Conservation (phyloP, 2,329 filamentous ascomycete genomes). For the Penicillium vulpinum region DNA sequence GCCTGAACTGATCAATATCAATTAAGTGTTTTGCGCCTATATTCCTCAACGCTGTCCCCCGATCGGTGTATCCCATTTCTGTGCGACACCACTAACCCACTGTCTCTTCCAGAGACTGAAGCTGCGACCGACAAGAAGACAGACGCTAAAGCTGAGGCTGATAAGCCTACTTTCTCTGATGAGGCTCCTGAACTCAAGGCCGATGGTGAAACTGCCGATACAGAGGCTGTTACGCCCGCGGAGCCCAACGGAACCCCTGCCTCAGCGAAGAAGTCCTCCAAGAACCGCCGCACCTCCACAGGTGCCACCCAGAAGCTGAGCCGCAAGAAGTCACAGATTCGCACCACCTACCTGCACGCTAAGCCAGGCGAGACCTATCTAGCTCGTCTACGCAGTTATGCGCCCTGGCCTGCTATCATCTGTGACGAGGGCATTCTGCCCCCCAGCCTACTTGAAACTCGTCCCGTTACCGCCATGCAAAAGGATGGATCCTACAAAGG, state of each 20-base stretch:
- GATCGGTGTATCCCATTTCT: constrained; percentile 4
- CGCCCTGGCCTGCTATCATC: constrained; percentile 91
- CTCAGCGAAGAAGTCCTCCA: constrained; percentile 53
- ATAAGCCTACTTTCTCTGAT: constrained; percentile 28
- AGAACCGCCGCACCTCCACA: constrained; percentile 69
- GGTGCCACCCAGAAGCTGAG: constrained; percentile 73
- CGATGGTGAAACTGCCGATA: constrained; percentile 27
- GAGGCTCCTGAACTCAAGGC: constrained; percentile 29
- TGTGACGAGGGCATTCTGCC: constrained; percentile 95
- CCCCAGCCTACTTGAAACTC: constrained; percentile 68
- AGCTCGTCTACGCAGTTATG: constrained; percentile 90
- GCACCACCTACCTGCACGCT: constrained; percentile 72
- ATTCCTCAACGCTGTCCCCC: background rate
- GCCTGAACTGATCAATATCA: constrained; percentile 1
- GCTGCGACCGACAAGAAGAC: constrained; percentile 30
- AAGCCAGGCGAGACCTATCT: constrained; percentile 90
- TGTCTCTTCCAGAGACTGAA: constrained; percentile 16
- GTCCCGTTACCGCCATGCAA: constrained; percentile 80
- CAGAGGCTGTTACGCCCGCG: constrained; percentile 33
- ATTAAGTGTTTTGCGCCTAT: background rate
- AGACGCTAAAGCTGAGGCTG: constrained; percentile 29
- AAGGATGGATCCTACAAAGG: constrained; percentile 84
- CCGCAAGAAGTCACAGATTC: constrained; percentile 77
- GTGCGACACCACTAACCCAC: constrained; percentile 24
- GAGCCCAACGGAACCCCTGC: constrained; percentile 52